Base-by-base conservation (phyloP, 352 stramenopile species). In the Aphanomyces euteiches region DNA sequence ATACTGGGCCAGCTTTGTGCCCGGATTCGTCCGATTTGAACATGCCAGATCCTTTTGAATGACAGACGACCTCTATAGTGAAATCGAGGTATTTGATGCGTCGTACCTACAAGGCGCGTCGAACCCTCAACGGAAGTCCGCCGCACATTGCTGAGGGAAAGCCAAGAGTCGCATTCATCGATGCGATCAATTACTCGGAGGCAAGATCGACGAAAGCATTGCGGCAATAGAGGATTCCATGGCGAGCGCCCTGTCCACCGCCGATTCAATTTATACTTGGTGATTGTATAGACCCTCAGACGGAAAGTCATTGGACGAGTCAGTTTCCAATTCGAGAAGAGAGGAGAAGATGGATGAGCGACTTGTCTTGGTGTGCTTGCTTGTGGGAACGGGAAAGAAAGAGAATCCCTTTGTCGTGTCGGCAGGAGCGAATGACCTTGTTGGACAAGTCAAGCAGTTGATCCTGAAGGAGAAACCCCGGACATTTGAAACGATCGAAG, bases 391-490 rank as follows among this genome's bases (percentile, higher is more conserved):
- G 39, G 59, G 59, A 8, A 67, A 56, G 59, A 67, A 67, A 39
- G 59, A 67, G 59, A 50, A 50, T 28, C 59, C 59, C 21, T 67
- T 67, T 45, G 59, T 67, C 7, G 59, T 67, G 19, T 37, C 41
- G 7, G 43, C 59, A 13, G 15, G 17, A 5, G 41, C 41, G 5
- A 56, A 10, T 5, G 59, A 67, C 21, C 59, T 67, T n/a, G 59
- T 67, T 12, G 59, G 59, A 10, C 38, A 67, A 37, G 39, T 67
- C 2, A 67, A 67, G 59, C 59, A 67, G 43, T 17, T 50, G 15
- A 67, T 67, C 43, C 43, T 67, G n/a, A 48, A 50, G 39, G 59
- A 67, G 41, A 67, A 67, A 34, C 59, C 59, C 21, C 59, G 59
- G 5, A 67, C 59, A 3, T 67, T 67, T 34, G 59, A 54, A 19